A percentile compares a stretch with the other conserved stretches of the same genome.
Conservation (phyloP, 306 rosid genomes). For the Abrus pulchellus region DNA sequence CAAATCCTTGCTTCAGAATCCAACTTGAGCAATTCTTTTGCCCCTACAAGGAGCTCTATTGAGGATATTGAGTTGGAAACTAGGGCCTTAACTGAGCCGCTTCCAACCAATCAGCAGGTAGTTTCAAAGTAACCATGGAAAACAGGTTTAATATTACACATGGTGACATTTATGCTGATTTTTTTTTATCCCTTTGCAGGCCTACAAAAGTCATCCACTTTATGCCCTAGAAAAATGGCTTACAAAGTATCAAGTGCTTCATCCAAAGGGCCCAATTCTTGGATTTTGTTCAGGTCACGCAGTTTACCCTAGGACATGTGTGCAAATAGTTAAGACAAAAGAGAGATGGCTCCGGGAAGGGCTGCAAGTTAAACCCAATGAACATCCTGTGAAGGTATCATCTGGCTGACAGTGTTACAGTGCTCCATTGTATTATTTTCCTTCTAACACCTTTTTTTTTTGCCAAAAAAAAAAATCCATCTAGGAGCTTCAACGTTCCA, state of each 20-base stretch:
- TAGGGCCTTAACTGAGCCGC: constrained; percentile 97
- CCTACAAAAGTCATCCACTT: constrained; percentile 84
- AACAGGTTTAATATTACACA: constrained; percentile 36
- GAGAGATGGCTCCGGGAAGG: constrained; percentile 94
- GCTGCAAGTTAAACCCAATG: constrained; percentile 83
- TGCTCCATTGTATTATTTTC: constrained; percentile 16
- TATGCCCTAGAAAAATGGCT: constrained; percentile 94
- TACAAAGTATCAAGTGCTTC: constrained; percentile 82
- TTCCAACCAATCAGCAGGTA: constrained; percentile 98
- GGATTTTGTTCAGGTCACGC: constrained; percentile 90
- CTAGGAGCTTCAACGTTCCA: constrained; percentile 72
- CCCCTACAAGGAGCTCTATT: constrained; percentile 70
- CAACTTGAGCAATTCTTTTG: constrained; percentile 48
- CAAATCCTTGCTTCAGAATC: constrained; percentile 50
- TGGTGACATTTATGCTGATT: constrained; percentile 21
- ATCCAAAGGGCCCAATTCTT: constrained; percentile 89
- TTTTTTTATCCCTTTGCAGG: constrained; percentile 62
- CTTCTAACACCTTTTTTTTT: constrained; percentile 21
- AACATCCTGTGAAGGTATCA: constrained; percentile 80
- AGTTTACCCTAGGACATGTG: constrained; percentile 89
- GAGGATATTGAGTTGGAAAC: constrained; percentile 98
- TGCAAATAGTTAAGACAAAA: constrained; percentile 82
- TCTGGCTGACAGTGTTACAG: constrained; percentile 42
- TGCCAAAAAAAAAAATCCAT: constrained; percentile 7
- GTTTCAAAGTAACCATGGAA: constrained; percentile 42